Evolutionary conservation across 2,329 filamentous ascomycete genomes (phyloP).

Genomic region (Phoma sp.): DNA sequence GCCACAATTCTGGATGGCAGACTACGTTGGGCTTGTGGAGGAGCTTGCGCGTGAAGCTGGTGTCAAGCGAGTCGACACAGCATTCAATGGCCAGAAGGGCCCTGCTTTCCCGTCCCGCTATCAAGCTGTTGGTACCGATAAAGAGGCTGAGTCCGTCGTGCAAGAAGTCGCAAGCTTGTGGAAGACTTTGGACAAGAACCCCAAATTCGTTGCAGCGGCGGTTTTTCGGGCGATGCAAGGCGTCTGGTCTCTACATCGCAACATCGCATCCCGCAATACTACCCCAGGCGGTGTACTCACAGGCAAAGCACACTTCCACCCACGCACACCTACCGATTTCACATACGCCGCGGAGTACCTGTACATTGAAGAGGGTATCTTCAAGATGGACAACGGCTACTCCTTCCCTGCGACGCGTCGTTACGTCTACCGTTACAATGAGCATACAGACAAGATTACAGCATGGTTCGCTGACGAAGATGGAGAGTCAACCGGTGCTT

Average conservation of each 20-base stretch:
- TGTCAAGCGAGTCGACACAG: slow-evolving; percentile 55
- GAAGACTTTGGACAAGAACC: slow-evolving; percentile 52
- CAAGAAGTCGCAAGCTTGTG: slow-evolving; percentile 54
- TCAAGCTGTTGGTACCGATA: slow-evolving; percentile 35
- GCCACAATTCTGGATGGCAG: slow-evolving; percentile 81
- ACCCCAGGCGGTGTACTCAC: slow-evolving; percentile 71
- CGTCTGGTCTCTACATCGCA: slow-evolving; percentile 69
- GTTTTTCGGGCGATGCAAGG: slow-evolving; percentile 77
- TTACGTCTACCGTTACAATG: slow-evolving; percentile 77
- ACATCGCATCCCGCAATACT: slow-evolving; percentile 61
- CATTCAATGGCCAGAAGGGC: slow-evolving; percentile 58
- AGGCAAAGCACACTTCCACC: slow-evolving; percentile 70
- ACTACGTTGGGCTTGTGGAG: slow-evolving; percentile 79
- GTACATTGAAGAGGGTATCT: slow-evolving; percentile 70
- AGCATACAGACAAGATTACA: slow-evolving; percentile 65
- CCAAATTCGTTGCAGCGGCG: slow-evolving; percentile 67
- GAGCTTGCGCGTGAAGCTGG: slow-evolving; percentile 68
- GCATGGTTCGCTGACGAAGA: slow-evolving; percentile 79
- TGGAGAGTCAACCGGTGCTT: slow-evolving; percentile 73
- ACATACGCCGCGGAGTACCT: slow-evolving; percentile 65
- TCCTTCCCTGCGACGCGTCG: slow-evolving; percentile 68
- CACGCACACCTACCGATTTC: slow-evolving; percentile 63
- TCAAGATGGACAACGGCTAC: slow-evolving; percentile 64
- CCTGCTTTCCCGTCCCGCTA: slow-evolving; percentile 49
- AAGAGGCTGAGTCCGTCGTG: slow-evolving; percentile 55